Evolutionary conservation across 192 early-diverging fungal species (phyloP).

Genomic region (Chytriomyces hyalinus): DNA sequence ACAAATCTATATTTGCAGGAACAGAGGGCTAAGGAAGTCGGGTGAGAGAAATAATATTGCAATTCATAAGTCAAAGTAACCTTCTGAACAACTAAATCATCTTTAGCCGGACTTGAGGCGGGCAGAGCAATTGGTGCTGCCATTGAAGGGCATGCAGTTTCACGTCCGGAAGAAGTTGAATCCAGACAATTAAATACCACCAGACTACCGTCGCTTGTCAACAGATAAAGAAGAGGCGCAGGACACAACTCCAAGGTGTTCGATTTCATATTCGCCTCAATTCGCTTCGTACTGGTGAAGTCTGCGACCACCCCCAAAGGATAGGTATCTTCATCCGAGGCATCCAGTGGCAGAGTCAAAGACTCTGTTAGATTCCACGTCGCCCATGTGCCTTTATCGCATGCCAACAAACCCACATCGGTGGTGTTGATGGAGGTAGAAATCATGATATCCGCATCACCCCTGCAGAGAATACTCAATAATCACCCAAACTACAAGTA

Average conservation of each 20-base stretch:
- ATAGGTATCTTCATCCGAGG: conserved; percentile 61
- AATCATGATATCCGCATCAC: conserved; percentile 6
- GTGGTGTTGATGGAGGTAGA: neutral
- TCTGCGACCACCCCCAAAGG: conserved; percentile 79
- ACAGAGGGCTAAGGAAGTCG: no score
- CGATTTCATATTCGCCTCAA: conserved; percentile 57
- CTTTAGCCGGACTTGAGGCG: no score
- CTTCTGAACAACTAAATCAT: no score
- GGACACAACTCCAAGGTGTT: conserved; percentile 60
- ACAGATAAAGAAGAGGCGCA: conserved; percentile 73
- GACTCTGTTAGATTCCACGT: conserved; percentile 70
- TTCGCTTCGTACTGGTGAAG: conserved; percentile 61
- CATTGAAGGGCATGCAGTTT: no score
- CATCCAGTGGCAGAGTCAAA: conserved; percentile 59
- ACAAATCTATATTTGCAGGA: no score
- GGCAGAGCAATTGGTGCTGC: no score
- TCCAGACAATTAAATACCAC: conserved; percentile 74
- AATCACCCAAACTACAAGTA: neutral
- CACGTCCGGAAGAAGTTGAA: neutral
- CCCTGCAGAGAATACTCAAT: conserved; percentile 13
- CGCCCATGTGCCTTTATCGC: conserved; percentile 61
- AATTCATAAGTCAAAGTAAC: no score
- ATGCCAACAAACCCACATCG: conserved; percentile 52
- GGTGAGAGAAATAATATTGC: no score
- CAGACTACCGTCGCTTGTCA: conserved; percentile 68